Conservation (phyloP, 148 eudicot species). For the Vaccinium macrocarpon region DNA sequence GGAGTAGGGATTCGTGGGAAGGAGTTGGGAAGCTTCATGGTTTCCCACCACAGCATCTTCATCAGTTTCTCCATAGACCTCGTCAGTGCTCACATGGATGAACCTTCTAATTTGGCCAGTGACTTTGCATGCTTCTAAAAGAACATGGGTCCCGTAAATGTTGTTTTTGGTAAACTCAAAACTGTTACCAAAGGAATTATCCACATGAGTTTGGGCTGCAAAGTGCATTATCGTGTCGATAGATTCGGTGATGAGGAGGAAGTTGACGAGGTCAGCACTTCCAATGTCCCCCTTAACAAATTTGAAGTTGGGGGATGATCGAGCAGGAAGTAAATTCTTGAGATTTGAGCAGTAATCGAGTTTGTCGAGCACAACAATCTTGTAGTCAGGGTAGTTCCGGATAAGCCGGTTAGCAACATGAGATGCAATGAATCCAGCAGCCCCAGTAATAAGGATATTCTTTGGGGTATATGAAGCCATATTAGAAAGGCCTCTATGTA, state of each 20-base stretch:
- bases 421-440: conserved; percentile 83
- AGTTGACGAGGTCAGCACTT: conserved; percentile 73
- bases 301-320: conserved; percentile 59
- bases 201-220: conserved; percentile 88
- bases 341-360: conserved; percentile 75
- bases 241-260: conserved; percentile 56
- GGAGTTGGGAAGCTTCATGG: conserved; percentile 79
- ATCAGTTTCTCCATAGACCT: conserved; percentile 88
- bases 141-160: conserved; percentile 73
- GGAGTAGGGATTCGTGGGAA: conserved; percentile 81
- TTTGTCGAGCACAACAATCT: conserved; percentile 74
- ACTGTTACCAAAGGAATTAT: conserved; percentile 84
- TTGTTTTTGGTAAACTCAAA: conserved; percentile 79
- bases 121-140: conserved; percentile 78
- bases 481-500: conserved; percentile 15
- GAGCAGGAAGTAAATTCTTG: conserved; percentile 62
- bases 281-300: conserved; percentile 74
- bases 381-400: conserved; percentile 60
- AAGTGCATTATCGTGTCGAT: conserved; percentile 84
- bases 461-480: conserved; percentile 64
- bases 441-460: conserved; percentile 77
- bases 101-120: conserved; percentile 68
- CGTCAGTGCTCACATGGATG: conserved; percentile 86
- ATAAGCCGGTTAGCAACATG: conserved; percentile 76
- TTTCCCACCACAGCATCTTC: conserved; percentile 73